Evolutionary conservation across 2,329 filamentous ascomycete species (phyloP).

Genomic region (Xylaria sp.): DNA sequence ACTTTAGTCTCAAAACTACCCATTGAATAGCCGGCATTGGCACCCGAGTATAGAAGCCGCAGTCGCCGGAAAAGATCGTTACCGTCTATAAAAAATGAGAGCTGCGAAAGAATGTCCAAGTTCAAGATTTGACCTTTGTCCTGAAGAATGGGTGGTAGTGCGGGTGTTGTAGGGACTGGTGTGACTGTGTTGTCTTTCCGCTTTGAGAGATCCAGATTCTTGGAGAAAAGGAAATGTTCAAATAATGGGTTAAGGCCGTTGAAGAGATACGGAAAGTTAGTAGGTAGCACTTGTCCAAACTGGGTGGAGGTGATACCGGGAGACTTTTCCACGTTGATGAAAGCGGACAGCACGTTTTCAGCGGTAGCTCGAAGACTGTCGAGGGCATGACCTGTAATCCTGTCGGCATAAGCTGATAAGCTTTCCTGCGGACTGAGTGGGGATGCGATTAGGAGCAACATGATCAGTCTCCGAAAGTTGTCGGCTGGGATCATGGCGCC

Average conservation of each 20-base stretch:
- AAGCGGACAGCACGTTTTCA: slow-evolving; percentile 73
- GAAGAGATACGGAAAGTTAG: slow-evolving; percentile 74
- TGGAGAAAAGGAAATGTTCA: slow-evolving; percentile 80
- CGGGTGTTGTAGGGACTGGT: slow-evolving; percentile 29
- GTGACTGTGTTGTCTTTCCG: slow-evolving; percentile 52
- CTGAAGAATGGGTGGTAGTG: slow-evolving; percentile 59
- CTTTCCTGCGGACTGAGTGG: slow-evolving; percentile 74
- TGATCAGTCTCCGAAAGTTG: slow-evolving; percentile 76
- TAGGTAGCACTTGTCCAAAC: slow-evolving; percentile 70
- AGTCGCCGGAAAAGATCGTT: slow-evolving; percentile 72
- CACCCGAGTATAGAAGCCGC: slow-evolving; percentile 76
- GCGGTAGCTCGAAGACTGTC: slow-evolving; percentile 70
- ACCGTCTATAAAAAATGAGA: slow-evolving; percentile 78
- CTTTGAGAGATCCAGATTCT: slow-evolving; percentile 74
- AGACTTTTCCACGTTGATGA: slow-evolving; percentile 71
- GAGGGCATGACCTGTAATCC: slow-evolving; percentile 67
- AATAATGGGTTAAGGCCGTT: slow-evolving; percentile 75
- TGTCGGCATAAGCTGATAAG: slow-evolving; percentile 68
- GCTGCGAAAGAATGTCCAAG: slow-evolving; percentile 72
- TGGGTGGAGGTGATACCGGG: slow-evolving; percentile 71
- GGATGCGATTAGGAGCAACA: slow-evolving; percentile 75
- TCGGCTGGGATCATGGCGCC: slow-evolving; percentile 79
- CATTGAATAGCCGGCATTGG: slow-evolving; percentile 79
- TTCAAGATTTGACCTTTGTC: slow-evolving; percentile 71
- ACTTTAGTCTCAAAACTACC: slow-evolving; percentile 79